These are phyloP conservation scores for Sporothrix schenckii DNA, from an alignment of 2,329 filamentous ascomycete genomes.

Conservation along the genomic window DNA sequence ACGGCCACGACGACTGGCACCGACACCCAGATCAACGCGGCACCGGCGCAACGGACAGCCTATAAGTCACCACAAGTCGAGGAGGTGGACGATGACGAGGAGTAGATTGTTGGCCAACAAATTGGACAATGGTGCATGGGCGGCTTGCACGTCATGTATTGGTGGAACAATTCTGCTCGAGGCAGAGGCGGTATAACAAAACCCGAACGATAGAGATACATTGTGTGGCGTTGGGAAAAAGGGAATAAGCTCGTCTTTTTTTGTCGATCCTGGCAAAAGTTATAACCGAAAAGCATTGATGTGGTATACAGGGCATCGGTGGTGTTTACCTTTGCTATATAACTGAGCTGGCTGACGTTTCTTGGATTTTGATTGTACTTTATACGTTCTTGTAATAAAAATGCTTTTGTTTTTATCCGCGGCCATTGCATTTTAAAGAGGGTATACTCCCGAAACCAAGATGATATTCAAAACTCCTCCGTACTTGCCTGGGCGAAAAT, in stretches of 20 bases:
- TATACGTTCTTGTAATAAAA: slow-evolving; percentile 3
- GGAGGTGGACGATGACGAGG: slow-evolving; percentile 45
- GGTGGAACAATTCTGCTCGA: neutral
- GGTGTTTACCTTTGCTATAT: neutral
- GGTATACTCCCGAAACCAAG: neutral
- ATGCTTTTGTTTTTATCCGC: neutral
- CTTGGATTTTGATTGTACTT: neutral
- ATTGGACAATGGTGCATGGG: neutral
- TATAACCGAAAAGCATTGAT: neutral
- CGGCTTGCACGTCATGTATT: neutral
- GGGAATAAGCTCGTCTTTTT: neutral
- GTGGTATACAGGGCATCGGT: neutral
- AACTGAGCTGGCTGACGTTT: neutral
- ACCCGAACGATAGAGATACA: neutral
- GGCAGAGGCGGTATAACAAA: neutral
- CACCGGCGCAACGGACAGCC: slow-evolving; percentile 44
- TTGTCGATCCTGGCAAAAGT: neutral
- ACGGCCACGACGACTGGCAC: slow-evolving; percentile 61
- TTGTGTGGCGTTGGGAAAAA: slow-evolving; percentile 20
- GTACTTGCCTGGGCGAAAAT: neutral
- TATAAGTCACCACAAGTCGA: slow-evolving; percentile 51
- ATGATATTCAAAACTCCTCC: neutral
- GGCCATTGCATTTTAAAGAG: neutral
- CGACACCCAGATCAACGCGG: slow-evolving; percentile 56
- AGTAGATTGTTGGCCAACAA: neutral